These are phyloP conservation scores for Amanita molliuscula DNA, from an alignment of 768 basidiomycete genomes.

Conservation along the genomic window DNA sequence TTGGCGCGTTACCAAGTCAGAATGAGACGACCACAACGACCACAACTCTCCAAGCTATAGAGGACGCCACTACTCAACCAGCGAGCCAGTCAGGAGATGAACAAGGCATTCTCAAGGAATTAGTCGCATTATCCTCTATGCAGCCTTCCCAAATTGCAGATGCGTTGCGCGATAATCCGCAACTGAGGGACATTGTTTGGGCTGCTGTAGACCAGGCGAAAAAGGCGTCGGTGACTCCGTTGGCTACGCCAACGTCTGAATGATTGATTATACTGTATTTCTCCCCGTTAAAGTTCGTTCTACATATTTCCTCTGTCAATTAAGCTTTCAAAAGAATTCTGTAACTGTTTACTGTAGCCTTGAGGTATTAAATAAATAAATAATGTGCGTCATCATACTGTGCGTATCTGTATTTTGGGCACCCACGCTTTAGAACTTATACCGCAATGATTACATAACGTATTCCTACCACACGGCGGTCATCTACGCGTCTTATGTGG, in stretches of 20 bases:
- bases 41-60: background rate
- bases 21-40: background rate
- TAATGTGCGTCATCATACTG: no score
- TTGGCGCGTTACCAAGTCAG: background rate
- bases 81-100: background rate
- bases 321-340: background rate
- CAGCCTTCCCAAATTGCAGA: conserved; percentile 27
- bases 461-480: no score
- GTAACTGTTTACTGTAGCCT: background rate
- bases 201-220: conserved; percentile 21
- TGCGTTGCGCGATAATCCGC: conserved; percentile 26
- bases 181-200: conserved; percentile 25
- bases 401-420: no score
- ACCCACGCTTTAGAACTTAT: no score
- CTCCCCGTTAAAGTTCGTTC: background rate
- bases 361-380: no score
- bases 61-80: background rate
- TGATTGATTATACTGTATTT: background rate
- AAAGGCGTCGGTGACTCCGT: conserved; percentile 7
- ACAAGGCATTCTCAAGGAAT: conserved; percentile 4
- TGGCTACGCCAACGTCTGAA: background rate
- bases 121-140: conserved; percentile 18
- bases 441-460: no score
- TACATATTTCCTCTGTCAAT: background rate
- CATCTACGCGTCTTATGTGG: conserved; percentile 42